Percentiles rank a stretch among this genome's conserved stretches.
Evolutionary conservation across 2,329 filamentous ascomycete species (phyloP).

Genomic region (Pseudogymnoascus destructans): DNA sequence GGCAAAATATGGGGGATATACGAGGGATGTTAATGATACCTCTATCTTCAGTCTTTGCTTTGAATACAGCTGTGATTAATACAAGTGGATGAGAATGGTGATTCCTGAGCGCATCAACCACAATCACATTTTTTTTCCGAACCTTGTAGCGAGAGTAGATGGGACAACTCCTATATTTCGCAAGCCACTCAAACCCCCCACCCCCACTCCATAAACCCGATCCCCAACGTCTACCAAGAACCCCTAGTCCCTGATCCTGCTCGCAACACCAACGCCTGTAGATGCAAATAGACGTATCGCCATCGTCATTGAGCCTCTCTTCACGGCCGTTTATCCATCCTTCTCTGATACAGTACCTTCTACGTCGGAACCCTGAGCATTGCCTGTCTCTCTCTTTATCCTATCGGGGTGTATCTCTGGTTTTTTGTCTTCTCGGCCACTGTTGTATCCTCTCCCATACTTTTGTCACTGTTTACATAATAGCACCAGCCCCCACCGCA

Average conservation of each 20-base stretch:
- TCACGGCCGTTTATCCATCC: constrained; percentile 1
- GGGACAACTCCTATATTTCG: background rate
- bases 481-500: background rate
- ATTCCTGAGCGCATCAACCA: background rate
- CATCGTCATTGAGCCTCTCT: constrained; percentile 5
- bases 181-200: constrained; percentile 1
- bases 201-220: constrained; percentile 1
- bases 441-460: background rate
- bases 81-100: background rate
- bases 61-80: background rate
- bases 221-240: constrained; percentile 4
- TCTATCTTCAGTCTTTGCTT: background rate
- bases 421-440: background rate
- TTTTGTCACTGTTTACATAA: constrained; percentile 1
- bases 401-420: background rate
- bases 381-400: background rate
- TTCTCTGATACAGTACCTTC: background rate
- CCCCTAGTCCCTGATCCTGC: background rate
- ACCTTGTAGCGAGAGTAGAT: background rate
- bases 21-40: background rate
- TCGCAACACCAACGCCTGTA: constrained; percentile 6
- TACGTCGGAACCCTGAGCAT: background rate
- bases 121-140: background rate
- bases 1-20: background rate
- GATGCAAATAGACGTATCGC: constrained; percentile 5